Conservation (phyloP, 257 asterid species). For the Catharanthus roseus region DNA sequence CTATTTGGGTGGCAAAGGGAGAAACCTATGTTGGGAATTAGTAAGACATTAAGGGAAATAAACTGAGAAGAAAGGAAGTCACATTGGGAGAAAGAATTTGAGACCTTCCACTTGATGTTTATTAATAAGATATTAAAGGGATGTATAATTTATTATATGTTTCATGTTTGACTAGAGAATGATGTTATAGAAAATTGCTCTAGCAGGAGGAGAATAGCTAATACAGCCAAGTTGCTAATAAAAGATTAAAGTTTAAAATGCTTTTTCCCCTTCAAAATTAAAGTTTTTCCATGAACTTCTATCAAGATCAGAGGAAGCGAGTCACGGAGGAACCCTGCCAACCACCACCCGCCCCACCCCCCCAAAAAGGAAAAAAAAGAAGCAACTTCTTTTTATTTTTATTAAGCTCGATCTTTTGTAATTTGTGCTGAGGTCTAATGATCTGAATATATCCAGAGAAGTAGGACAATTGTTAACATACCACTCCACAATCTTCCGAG, state of each 20-base stretch:
- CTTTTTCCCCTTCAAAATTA: background rate
- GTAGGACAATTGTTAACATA: slow-evolving; percentile 24
- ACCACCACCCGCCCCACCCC: too few species aligned
- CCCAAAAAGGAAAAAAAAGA: background rate
- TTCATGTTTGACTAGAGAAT: background rate
- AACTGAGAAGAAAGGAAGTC: background rate
- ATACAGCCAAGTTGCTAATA: background rate
- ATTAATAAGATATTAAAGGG: background rate
- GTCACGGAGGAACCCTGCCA: background rate
- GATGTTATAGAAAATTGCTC: background rate
- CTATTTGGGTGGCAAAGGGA: background rate
- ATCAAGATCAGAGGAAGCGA: background rate
- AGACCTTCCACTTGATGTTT: background rate
- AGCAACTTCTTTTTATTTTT: background rate
- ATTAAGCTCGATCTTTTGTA: background rate
- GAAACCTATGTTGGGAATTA: background rate
- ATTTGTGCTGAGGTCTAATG: background rate
- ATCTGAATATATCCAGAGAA: background rate
- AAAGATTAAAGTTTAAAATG: too few species aligned
- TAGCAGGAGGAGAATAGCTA: background rate
- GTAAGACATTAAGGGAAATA: background rate
- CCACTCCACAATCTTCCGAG: slow-evolving; percentile 99
- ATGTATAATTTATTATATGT: background rate
- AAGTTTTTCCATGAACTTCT: background rate
- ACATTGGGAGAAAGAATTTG: background rate